A percentile compares a stretch with the other conserved stretches of the same genome.
Conservation (phyloP, 495 filamentous ascomycete genomes). For the Penicillium ucsense region DNA sequence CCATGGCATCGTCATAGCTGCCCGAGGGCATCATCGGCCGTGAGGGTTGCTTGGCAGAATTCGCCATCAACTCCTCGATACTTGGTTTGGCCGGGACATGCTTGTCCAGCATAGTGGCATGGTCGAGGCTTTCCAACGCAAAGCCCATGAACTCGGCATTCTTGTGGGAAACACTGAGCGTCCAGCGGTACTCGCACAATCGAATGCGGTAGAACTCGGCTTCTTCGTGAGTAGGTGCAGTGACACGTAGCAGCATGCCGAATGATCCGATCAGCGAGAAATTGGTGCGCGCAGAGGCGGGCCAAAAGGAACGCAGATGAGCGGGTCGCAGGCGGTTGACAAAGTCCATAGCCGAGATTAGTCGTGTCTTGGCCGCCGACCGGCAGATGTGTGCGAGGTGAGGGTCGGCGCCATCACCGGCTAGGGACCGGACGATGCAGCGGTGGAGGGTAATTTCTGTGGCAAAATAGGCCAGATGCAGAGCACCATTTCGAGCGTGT, state of each 20-base stretch:
- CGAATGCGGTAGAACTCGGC: slow-evolving; percentile 89
- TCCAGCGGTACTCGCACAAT: slow-evolving; percentile 89
- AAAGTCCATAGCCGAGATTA: slow-evolving; percentile 50
- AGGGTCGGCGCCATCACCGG: slow-evolving; percentile 32
- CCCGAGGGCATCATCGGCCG: slow-evolving; percentile 2
- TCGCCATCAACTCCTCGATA: slow-evolving; percentile 41
- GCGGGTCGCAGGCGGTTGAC: slow-evolving; percentile 45
- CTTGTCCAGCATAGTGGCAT: slow-evolving; percentile 34
- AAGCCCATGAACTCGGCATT: slow-evolving; percentile 60
- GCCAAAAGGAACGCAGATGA: slow-evolving; percentile 49
- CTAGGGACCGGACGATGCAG: slow-evolving; percentile 46
- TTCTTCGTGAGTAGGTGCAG: slow-evolving; percentile 77
- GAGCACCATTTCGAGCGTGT: slow-evolving; percentile 38
- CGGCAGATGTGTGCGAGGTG: slow-evolving; percentile 88
- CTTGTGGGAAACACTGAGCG: slow-evolving; percentile 73
- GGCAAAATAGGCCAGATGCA: slow-evolving; percentile 53
- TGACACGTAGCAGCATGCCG: slow-evolving; percentile 69
- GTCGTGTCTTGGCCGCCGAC: slow-evolving; percentile 56
- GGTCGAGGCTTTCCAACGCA: slow-evolving; percentile 40
- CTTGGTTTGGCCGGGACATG: slow-evolving; percentile 39
- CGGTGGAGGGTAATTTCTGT: slow-evolving; percentile 54
- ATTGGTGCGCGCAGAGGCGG: slow-evolving; percentile 41
- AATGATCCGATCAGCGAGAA: slow-evolving; percentile 48
- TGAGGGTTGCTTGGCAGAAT: slow-evolving; percentile 19
- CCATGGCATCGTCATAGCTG: slow-evolving; percentile 17